Conservation (phyloP, 2,329 filamentous ascomycete genomes). For the Colletotrichum eremochloae region DNA sequence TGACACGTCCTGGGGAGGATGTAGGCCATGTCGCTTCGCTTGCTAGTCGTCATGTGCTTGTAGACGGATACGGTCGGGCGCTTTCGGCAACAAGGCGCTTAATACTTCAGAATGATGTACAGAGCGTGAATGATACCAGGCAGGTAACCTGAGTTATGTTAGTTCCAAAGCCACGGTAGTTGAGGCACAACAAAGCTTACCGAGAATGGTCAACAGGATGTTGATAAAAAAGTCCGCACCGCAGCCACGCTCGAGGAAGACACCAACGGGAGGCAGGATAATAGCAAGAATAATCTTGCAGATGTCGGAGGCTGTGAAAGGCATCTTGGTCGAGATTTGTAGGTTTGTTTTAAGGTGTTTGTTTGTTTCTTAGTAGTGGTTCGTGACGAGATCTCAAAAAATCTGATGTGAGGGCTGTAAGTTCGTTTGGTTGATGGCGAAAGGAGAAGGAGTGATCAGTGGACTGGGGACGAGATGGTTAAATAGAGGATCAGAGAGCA, state of each 20-base stretch:
- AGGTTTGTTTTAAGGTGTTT: neutral
- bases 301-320: conserved; percentile 70
- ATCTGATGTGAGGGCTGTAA: conserved; percentile 12
- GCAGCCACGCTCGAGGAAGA: conserved; percentile 95
- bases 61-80: neutral
- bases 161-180: neutral
- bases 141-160: conserved; percentile 65
- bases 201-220: conserved; percentile 85
- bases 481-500: conserved; percentile 21
- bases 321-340: conserved; percentile 58
- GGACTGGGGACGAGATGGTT: conserved; percentile 35
- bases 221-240: conserved; percentile 91
- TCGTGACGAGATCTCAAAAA: conserved; percentile 22
- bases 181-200: conserved; percentile 51
- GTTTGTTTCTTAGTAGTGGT: conserved; percentile 25
- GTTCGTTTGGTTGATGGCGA: conserved; percentile 33
- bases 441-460: conserved; percentile 6
- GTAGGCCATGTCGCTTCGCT: conserved; percentile 18
- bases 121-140: conserved; percentile 93
- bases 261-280: conserved; percentile 89
- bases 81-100: conserved; percentile 49
- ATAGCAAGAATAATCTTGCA: conserved; percentile 86
- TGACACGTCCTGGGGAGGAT: neutral
- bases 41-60: conserved; percentile 14
- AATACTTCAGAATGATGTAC: conserved; percentile 95